Conservation (phyloP, 805 yeast species). For the Ascoidea rubescens region DNA sequence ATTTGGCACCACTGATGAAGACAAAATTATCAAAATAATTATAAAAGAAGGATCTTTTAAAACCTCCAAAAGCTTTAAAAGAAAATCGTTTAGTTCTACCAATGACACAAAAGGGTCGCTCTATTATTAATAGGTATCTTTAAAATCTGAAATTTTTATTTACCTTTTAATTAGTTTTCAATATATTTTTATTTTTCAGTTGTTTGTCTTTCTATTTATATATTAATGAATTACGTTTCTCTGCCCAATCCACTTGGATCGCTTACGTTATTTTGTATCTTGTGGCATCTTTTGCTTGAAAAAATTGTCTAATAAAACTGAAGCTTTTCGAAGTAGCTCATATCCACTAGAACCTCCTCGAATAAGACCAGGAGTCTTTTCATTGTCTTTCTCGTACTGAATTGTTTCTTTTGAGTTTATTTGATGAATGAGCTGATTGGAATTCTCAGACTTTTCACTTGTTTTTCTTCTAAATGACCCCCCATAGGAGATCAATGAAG, state of each 20-base stretch:
- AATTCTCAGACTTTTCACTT: neutral
- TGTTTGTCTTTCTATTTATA: neutral
- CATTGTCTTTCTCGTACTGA: neutral
- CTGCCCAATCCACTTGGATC: too few species aligned
- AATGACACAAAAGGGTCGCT: conserved; percentile 30
- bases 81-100: conserved; percentile 21
- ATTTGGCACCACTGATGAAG: conserved; percentile 43
- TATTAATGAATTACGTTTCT: too few species aligned
- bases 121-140: too few species aligned
- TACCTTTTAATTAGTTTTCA: too few species aligned
- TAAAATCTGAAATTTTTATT: too few species aligned
- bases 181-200: neutral
- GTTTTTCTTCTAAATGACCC: neutral
- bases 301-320: neutral
- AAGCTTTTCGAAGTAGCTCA: neutral
- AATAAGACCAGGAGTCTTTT: neutral
- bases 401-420: too few species aligned
- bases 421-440: neutral
- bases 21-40: conserved; percentile 46
- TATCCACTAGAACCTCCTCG: neutral
- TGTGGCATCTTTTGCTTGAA: too few species aligned
- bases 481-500: neutral
- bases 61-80: conserved; percentile 18
- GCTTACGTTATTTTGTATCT: too few species aligned
- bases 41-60: conserved; percentile 46